phyloP scores from a whole-genome alignment of 2,329 filamentous ascomycete species.

The Sphaerulina musiva region DNA sequence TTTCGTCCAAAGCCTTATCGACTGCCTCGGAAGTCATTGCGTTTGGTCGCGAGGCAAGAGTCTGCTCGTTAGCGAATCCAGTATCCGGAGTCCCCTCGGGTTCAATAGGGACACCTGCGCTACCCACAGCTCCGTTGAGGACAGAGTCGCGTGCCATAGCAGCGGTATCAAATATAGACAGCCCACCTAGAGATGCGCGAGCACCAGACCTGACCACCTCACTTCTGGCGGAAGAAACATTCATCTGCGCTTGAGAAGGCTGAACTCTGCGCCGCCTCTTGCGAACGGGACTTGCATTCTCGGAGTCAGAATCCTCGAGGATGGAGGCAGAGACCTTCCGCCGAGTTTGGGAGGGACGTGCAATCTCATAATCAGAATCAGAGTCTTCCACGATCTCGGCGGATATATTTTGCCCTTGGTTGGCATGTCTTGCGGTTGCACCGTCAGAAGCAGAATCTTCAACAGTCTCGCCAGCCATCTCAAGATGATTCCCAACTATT shows the following conservation, averaged over 20 bases:
- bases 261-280: slow-evolving; percentile 4
- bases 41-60: not conserved
- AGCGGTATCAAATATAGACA: not conserved
- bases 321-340: not conserved
- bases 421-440: not conserved
- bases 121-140: not conserved
- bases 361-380: not conserved
- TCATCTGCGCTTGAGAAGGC: not conserved
- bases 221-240: not conserved
- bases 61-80: not conserved
- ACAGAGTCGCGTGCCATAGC: not conserved
- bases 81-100: not conserved
- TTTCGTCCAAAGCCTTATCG: too few species aligned
- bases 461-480: slow-evolving; percentile 3
- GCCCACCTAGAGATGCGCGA: not conserved
- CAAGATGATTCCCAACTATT: slow-evolving; percentile 2
- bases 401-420: not conserved
- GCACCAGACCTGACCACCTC: too few species aligned
- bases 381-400: not conserved
- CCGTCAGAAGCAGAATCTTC: slow-evolving; percentile 11
- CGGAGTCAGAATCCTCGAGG: slow-evolving; percentile 10
- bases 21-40: too few species aligned
- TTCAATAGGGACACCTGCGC: not conserved
- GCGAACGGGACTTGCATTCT: not conserved
- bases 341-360: not conserved